phyloP scores from a whole-genome alignment of 371 early-diverging fungal species.

The Syncephalastrum racemosum region DNA sequence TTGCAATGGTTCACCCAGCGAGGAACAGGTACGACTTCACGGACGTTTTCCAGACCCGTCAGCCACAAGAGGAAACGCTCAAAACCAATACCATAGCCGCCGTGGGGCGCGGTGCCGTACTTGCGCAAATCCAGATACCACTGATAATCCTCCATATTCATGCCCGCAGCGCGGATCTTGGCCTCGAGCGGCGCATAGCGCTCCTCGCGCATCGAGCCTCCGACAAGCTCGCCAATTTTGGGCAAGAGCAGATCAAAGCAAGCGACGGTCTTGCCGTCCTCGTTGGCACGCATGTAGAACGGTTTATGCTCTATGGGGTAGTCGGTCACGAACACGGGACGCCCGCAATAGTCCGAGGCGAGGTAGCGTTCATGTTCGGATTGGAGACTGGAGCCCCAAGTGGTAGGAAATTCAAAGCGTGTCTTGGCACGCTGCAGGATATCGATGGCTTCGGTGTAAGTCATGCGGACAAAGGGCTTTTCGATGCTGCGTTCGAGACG shows the following conservation, averaged over 20 bases:
- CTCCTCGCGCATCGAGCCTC: slow-evolving; percentile 90
- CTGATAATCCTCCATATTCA: slow-evolving; percentile 67
- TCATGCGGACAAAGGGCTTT: slow-evolving; percentile 71
- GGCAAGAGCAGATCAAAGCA: slow-evolving; percentile 90
- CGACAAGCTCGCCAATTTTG: slow-evolving; percentile 87
- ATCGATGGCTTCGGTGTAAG: slow-evolving; percentile 82
- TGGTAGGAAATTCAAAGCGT: slow-evolving; percentile 64
- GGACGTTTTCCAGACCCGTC: slow-evolving; percentile 80
- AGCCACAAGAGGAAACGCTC: slow-evolving; percentile 84
- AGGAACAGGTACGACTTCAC: slow-evolving; percentile 86
- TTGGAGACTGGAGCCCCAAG: slow-evolving; percentile 80
- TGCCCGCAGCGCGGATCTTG: slow-evolving; percentile 56
- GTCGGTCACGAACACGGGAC: slow-evolving; percentile 90
- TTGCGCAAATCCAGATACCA: slow-evolving; percentile 92
- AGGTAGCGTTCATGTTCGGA: slow-evolving; percentile 89
- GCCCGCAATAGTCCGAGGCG: slow-evolving; percentile 62
- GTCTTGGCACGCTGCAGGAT: slow-evolving; percentile 53
- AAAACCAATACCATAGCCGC: slow-evolving; percentile 99
- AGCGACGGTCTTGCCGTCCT: slow-evolving; percentile 67
- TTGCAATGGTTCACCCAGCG: slow-evolving; percentile 59
- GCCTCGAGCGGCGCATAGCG: slow-evolving; percentile 51
- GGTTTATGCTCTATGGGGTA: slow-evolving; percentile 86
- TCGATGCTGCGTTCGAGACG: slow-evolving; percentile 38
- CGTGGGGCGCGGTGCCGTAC: slow-evolving; percentile 98
- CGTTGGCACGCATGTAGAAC: slow-evolving; percentile 88